These are phyloP conservation scores for Mortierella sp. DNA, from an alignment of 371 early-diverging fungal species.

Conservation along the genomic window DNA sequence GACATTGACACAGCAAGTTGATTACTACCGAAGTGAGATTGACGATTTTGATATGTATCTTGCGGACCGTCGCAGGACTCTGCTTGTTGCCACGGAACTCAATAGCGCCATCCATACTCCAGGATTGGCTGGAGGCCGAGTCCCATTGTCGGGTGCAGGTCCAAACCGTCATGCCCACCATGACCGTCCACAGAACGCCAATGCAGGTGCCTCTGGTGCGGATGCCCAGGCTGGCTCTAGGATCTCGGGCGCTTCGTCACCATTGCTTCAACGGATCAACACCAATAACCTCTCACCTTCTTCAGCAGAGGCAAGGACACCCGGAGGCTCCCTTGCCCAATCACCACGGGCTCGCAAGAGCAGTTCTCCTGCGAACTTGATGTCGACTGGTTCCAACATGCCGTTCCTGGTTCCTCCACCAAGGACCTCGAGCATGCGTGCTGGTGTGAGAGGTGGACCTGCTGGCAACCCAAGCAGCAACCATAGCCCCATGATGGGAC, in stretches of 20 bases:
- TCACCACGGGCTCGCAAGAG: conserved; percentile 28
- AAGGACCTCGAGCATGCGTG: too few species aligned
- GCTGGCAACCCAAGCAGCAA: too few species aligned
- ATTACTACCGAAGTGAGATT: conserved; percentile 72
- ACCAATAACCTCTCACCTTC: conserved; percentile 9
- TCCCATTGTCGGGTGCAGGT: too few species aligned
- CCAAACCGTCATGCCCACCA: too few species aligned
- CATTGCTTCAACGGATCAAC: conserved; percentile 17
- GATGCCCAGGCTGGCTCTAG: too few species aligned
- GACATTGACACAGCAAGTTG: conserved; percentile 72
- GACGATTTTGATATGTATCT: conserved; percentile 64
- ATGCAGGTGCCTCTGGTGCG: too few species aligned
- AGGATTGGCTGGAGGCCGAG: too few species aligned
- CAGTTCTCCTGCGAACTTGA: conserved; percentile 43
- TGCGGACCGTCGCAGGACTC: conserved; percentile 62
- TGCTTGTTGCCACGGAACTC: conserved; percentile 48
- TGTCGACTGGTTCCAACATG: conserved; percentile 48
- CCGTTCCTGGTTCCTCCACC: conserved; percentile 30
- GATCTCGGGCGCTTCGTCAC: conserved; percentile 3
- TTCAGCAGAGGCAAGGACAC: background rate
- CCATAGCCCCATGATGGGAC: too few species aligned
- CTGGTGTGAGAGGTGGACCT: too few species aligned
- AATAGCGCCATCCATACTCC: conserved; percentile 15
- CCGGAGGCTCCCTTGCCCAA: background rate
- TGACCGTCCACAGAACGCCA: too few species aligned